A percentile compares a stretch with the other conserved stretches of the same genome.
These are phyloP conservation scores for Epichloe gansuensis DNA, from an alignment of 2,329 filamentous ascomycete genomes.

Conservation along the genomic window DNA sequence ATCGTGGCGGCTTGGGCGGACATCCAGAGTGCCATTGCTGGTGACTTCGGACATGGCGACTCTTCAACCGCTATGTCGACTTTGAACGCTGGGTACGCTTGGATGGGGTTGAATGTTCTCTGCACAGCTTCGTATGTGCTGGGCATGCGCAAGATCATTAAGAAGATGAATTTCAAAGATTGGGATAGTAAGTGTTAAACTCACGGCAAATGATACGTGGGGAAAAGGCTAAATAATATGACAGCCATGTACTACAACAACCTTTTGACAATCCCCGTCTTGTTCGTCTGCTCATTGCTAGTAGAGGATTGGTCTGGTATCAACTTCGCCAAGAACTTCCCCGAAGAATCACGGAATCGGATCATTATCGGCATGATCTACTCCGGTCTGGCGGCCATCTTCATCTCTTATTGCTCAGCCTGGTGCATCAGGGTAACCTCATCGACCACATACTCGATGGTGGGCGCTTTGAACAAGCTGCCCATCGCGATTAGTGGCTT, in stretches of 20 bases:
- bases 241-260: conserved; percentile 99
- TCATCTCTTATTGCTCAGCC: conserved; percentile 98
- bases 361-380: conserved; percentile 85
- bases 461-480: conserved; percentile 94
- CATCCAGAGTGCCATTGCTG: conserved; percentile 71
- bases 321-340: conserved; percentile 84
- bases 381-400: conserved; percentile 84
- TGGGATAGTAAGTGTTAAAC: conserved; percentile 76
- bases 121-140: conserved; percentile 85
- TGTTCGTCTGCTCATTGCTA: conserved; percentile 69
- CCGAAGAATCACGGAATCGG: conserved; percentile 61
- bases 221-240: conserved; percentile 18
- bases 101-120: conserved; percentile 96
- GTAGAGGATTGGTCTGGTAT: conserved; percentile 83
- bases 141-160: conserved; percentile 95
- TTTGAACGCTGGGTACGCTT: conserved; percentile 86
- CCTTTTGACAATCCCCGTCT: conserved; percentile 85
- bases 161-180: conserved; percentile 99
- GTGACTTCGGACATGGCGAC: conserved; percentile 42
- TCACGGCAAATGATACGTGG: background rate
- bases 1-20: conserved; percentile 95
- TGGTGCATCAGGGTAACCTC: conserved; percentile 98
- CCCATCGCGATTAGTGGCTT: conserved; percentile 87
- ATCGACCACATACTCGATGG: conserved; percentile 98
- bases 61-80: conserved; percentile 71